Percentiles rank a stretch among this genome's conserved stretches.
Evolutionary conservation across 305 asterid genomes (phyloP).

Genomic region (Fraxinus floribunda): DNA sequence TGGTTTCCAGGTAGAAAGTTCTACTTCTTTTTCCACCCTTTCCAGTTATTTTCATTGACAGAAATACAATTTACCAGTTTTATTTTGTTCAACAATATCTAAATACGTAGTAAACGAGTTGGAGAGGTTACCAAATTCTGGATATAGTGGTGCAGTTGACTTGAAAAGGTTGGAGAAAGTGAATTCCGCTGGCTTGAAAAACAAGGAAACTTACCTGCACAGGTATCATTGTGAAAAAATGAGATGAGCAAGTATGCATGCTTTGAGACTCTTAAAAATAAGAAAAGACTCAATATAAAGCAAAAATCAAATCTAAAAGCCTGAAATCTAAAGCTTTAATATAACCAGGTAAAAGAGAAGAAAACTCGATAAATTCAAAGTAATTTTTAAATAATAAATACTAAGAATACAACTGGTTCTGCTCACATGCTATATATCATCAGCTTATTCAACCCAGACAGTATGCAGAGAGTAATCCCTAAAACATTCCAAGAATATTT

Average conservation of each 20-base stretch:
- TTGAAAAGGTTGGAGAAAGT: slow-evolving; percentile 40
- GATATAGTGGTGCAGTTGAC: slow-evolving; percentile 48
- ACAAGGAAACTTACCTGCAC: slow-evolving; percentile 54
- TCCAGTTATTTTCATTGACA: background rate
- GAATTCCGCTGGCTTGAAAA: slow-evolving; percentile 38
- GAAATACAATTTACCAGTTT: background rate
- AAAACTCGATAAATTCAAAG: background rate
- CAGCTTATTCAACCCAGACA: slow-evolving; percentile 1
- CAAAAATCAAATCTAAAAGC: background rate
- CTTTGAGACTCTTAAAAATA: background rate
- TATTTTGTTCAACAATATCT: slow-evolving; percentile 2
- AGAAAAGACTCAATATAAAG: background rate
- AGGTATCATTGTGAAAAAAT: slow-evolving; percentile 15
- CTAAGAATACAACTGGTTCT: background rate
- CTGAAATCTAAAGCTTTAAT: background rate
- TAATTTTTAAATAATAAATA: background rate
- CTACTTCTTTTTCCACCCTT: background rate
- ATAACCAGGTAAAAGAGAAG: background rate
- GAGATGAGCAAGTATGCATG: background rate
- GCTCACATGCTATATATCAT: background rate
- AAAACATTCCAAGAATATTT: background rate
- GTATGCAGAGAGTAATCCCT: background rate
- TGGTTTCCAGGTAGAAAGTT: background rate
- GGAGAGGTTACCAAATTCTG: slow-evolving; percentile 53
- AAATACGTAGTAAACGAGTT: background rate